Base-by-base conservation (phyloP, 2,329 filamentous ascomycete species). In the Trichoderma harzianum region DNA sequence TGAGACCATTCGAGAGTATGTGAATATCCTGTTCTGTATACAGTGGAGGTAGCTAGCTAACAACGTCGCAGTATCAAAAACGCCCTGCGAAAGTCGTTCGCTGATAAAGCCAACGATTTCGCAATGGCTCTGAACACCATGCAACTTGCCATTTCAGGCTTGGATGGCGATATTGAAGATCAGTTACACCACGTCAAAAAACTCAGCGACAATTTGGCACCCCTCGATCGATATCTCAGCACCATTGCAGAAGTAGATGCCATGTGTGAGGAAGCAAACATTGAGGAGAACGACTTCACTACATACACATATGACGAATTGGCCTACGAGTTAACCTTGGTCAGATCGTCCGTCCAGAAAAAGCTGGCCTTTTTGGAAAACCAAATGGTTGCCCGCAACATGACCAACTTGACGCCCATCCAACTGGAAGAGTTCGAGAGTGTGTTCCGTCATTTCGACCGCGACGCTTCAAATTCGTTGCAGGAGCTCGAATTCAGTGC, bases 241-340 rank as follows among this genome's bases (percentile, higher is more conserved):
- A 93, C 94, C 74, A 98, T 99, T 78, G 93, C 90, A 16, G 90
- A 89, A 12, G 88, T 98, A 62, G 95, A 98, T 78, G 89, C 90
- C 74, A 94, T 97, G 82, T 99, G 96, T 80, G 89, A 91, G 73
- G 95, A 98, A 84, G 96, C 96, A 74, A 98, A 99, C 80, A 98
- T 99, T 74, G 96, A 99, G 82, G 96, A 99, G 79, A 99, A 99
- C 82, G 96, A 99, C 84, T 98, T 96, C 81, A 99, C 96, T n/a
- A 98, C 95, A 10, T 98, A 98, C 83, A 97, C 95, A 11, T 96
- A 98, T 80, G 96, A 99, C 79, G 96, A 99, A 82, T 87, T 99
- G 55, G 90, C 91, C 73, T 99, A 99, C 83, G 96, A 99, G 83
- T 87, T 98, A 72, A 91, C 93, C 18, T 87, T 99, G 34, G 96